Conservation (phyloP, 176 grass and related monocot species). For the maize (Zea mays) region Zm-B73-REFERENCE-NAM-5.0 NC_050101.1:173528501-173529000, state of each 20-base stretch:
- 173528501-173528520: not conserved
- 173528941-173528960: too few relatives aligned
- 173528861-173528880: too few relatives aligned
- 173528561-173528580: conserved; percentile 17
- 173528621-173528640: not conserved
- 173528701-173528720: conserved; percentile 3
- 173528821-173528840: too few relatives aligned
- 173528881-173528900: too few relatives aligned
- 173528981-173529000: too few relatives aligned
- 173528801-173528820: not conserved
- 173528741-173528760: not conserved
- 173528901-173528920: too few relatives aligned
- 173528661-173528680: conserved; percentile 28
- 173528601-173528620: not conserved
- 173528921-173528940: too few relatives aligned
- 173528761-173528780: conserved; percentile 18
- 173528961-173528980: too few relatives aligned
- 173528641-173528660: conserved; percentile 1
- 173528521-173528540: conserved; percentile 26
- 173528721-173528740: not conserved
- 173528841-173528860: too few relatives aligned
- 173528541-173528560: conserved; percentile 32
- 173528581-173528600: not conserved
- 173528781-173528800: not conserved
- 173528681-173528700: conserved; percentile 20